Evolutionary conservation across 331 rosid species (phyloP).

Genomic region (Cydonia oblonga): DNA sequence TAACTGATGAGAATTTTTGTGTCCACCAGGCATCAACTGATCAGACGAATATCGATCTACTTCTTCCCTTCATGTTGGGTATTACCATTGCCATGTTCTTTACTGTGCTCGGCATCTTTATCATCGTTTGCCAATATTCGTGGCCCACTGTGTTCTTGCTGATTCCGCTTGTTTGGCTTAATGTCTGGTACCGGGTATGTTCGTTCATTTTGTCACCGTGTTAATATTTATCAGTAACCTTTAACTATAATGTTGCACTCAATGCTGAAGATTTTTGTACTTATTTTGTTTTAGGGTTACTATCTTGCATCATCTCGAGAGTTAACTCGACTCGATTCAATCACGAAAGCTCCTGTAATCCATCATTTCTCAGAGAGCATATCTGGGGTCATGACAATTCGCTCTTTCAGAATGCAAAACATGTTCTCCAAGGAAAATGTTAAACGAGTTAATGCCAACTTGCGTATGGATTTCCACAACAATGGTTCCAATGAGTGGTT

Average conservation of each 20-base stretch:
- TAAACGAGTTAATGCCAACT: slow-evolving; percentile 52
- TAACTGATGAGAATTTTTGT: background rate
- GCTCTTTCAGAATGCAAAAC: slow-evolving; percentile 48
- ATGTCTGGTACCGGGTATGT: slow-evolving; percentile 85
- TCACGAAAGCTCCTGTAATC: slow-evolving; percentile 86
- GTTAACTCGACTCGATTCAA: slow-evolving; percentile 69
- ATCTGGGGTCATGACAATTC: slow-evolving; percentile 77
- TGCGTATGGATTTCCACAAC: slow-evolving; percentile 88
- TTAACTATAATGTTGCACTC: no score
- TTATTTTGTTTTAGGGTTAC: slow-evolving; percentile 72
- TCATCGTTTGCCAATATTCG: slow-evolving; percentile 55
- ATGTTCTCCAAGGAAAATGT: slow-evolving; percentile 45
- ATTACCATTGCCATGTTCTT: slow-evolving; percentile 45
- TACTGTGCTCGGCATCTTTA: slow-evolving; percentile 52
- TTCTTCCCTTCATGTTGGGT: slow-evolving; percentile 50
- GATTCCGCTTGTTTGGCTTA: slow-evolving; percentile 71
- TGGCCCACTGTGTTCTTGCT: slow-evolving; percentile 83
- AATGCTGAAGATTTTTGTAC: no score
- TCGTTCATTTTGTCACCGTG: background rate
- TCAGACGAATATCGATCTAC: slow-evolving; percentile 63
- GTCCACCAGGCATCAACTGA: slow-evolving; percentile 67
- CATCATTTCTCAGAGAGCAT: slow-evolving; percentile 93
- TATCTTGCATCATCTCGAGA: slow-evolving; percentile 80
- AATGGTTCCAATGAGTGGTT: slow-evolving; percentile 81
- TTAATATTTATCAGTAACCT: no score